Evolutionary conservation across 1,284 basidiomycete genomes (phyloP), one percentile per base, ranked within the genome.

Genomic region (Phellopilus nigrolimitatus): DNA sequence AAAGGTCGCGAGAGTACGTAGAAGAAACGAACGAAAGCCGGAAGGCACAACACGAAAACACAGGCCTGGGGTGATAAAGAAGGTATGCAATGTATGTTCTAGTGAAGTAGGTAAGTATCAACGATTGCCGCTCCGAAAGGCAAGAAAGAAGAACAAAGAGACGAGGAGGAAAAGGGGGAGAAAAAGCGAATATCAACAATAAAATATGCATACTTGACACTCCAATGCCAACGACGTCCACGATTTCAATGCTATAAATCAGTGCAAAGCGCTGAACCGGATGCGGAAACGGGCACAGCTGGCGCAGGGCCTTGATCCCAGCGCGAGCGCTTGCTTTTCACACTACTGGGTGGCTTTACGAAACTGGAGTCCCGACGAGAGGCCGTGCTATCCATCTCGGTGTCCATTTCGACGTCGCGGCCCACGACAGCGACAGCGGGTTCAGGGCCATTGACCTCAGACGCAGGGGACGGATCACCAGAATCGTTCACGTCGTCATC

Each of bases 401-500:
- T 13, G 30, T 49, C 52, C 34, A 64, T 59, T 47, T 66, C 60
- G 1, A 61, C 43, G 17, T 54, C 53, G 10, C 34, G 39, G 6
- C 46, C 47, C 58, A 41, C 64, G 61, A 45, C 61, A 56, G 41
- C 63, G 19, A 54, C 48, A 28, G 25, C 41, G 27, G 53, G 62
- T 55, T 65, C 66, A n/a, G 56, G 56, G 41, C 46, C 47, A n/a
- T 42, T 42, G 15, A 47, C 52, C 38, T 41, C 54, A 37, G 25
- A 51, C 21, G 27, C 46, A 53, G 34, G 61, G 40, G 22, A 50
- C 41, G 33, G 53, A 51, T 64, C 62, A 13, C 61, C 61, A 3
- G 53, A 51, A 50, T 59, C 57, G 59, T 56, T 56, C 58, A 48
- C 54, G 24, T 47, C 33, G 10, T 33, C 56, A 28, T 71, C 45